Evolutionary conservation across 2,329 filamentous ascomycete genomes (phyloP).

Genomic region (Alternaria consortialis): DNA sequence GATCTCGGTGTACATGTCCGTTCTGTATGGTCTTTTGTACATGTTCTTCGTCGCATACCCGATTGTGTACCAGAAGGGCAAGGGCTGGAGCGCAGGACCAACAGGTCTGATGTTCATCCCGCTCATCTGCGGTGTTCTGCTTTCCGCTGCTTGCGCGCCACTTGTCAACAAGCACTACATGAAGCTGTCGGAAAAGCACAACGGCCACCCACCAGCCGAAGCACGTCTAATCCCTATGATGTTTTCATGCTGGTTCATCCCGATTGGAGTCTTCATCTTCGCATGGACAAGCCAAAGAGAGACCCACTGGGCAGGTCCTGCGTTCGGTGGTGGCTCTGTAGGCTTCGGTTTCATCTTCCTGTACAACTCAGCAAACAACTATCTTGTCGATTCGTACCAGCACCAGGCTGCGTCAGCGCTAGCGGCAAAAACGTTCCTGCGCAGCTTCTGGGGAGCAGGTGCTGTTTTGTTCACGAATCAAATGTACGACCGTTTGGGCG

Average conservation of each 20-base stretch:
- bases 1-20: slow-evolving; percentile 85
- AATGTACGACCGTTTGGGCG: slow-evolving; percentile 72
- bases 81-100: slow-evolving; percentile 76
- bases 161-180: slow-evolving; percentile 85
- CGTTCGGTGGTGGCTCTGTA: slow-evolving; percentile 70
- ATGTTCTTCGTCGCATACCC: slow-evolving; percentile 70
- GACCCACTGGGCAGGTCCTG: slow-evolving; percentile 75
- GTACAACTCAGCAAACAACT: slow-evolving; percentile 71
- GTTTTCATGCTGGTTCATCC: slow-evolving; percentile 66
- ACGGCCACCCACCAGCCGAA: slow-evolving; percentile 80
- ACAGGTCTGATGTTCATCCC: slow-evolving; percentile 91
- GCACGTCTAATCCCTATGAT: slow-evolving; percentile 79
- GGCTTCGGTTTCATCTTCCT: slow-evolving; percentile 86
- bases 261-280: slow-evolving; percentile 72
- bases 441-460: slow-evolving; percentile 80
- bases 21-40: slow-evolving; percentile 77
- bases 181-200: slow-evolving; percentile 66
- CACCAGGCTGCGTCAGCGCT: slow-evolving; percentile 82
- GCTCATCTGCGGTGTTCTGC: slow-evolving; percentile 76
- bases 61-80: slow-evolving; percentile 78
- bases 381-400: slow-evolving; percentile 70
- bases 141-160: slow-evolving; percentile 72
- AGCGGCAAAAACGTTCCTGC: slow-evolving; percentile 81
- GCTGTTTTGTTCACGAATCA: slow-evolving; percentile 82
- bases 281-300: slow-evolving; percentile 73